phyloP scores from a whole-genome alignment of 805 yeast species.

The Metschnikowia sp. region DNA sequence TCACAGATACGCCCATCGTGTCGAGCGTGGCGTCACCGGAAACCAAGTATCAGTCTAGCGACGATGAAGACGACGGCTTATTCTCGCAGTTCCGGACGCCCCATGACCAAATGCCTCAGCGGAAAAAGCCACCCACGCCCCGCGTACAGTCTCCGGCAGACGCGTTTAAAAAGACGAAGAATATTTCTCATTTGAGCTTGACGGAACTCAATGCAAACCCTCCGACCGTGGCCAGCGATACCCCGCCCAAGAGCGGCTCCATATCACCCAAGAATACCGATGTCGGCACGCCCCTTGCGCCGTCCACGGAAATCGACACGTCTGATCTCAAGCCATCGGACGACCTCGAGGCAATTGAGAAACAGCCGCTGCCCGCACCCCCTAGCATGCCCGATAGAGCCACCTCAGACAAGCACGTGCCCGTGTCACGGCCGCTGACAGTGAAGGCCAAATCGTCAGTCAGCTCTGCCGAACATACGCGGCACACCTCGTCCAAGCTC shows the following conservation, averaged over 20 bases:
- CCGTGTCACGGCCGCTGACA: constrained; percentile 7
- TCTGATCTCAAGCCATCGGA: constrained; percentile 1
- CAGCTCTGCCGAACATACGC: constrained; percentile 1
- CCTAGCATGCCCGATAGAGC: neutral
- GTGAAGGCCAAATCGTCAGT: constrained; percentile 7
- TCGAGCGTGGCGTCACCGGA: constrained; percentile 56
- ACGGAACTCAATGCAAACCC: constrained; percentile 26
- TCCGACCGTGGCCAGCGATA: constrained; percentile 9
- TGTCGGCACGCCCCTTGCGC: constrained; percentile 5
- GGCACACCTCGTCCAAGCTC: constrained; percentile 6
- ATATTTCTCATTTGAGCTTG: constrained; percentile 40
- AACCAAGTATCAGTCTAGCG: constrained; percentile 27
- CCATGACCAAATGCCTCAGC: constrained; percentile 7
- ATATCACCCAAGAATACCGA: constrained; percentile 20
- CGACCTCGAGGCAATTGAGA: neutral
- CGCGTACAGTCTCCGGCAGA: neutral
- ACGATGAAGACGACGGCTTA: constrained; percentile 21
- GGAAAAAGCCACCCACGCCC: neutral
- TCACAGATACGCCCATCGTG: constrained; percentile 70
- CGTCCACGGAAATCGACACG: constrained; percentile 6
- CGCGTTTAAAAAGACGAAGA: constrained; percentile 27
- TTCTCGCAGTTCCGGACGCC: constrained; percentile 7
- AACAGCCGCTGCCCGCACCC: neutral
- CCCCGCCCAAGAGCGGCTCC: constrained; percentile 15
- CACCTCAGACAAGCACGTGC: constrained; percentile 5